These are phyloP conservation scores for Cyathus striatus DNA, from an alignment of 768 basidiomycete species.

Conservation along the genomic window DNA sequence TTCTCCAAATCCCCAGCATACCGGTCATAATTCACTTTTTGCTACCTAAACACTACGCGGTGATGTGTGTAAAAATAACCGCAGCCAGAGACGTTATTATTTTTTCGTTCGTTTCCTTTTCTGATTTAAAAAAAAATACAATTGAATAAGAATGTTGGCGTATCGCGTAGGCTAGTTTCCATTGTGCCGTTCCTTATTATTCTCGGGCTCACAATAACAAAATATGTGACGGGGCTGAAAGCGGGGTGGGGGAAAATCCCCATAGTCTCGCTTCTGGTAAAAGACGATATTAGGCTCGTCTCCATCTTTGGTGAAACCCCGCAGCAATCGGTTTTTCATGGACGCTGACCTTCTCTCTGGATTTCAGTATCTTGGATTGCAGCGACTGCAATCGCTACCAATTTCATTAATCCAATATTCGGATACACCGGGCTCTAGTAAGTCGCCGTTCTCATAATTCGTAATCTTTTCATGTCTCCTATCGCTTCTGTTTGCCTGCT, in stretches of 20 bases:
- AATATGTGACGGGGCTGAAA: constrained; percentile 11
- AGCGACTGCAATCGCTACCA: neutral
- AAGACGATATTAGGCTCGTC: constrained; percentile 14
- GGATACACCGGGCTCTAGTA: constrained; percentile 16
- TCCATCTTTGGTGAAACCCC: constrained; percentile 11
- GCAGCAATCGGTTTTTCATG: constrained; percentile 1
- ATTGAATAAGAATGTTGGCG: neutral
- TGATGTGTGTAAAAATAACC: neutral
- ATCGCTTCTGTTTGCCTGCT: constrained; percentile 3
- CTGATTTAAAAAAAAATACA: neutral
- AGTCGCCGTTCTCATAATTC: constrained; percentile 14
- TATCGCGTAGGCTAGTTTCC: neutral
- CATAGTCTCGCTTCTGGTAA: constrained; percentile 13
- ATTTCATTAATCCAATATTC: constrained; percentile 6
- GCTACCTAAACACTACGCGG: neutral
- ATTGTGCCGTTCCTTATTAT: constrained; percentile 12
- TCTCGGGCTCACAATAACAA: constrained; percentile 12
- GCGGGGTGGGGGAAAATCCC: constrained; percentile 14
- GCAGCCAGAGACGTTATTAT: neutral
- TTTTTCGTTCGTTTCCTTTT: neutral
- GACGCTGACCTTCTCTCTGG: neutral
- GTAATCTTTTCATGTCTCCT: constrained; percentile 12
- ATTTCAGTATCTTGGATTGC: neutral
- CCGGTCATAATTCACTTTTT: neutral
- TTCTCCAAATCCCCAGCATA: neutral